These are phyloP conservation scores for Tuber melanosporum DNA, from an alignment of 495 filamentous ascomycete genomes.

Conservation along the genomic window DNA sequence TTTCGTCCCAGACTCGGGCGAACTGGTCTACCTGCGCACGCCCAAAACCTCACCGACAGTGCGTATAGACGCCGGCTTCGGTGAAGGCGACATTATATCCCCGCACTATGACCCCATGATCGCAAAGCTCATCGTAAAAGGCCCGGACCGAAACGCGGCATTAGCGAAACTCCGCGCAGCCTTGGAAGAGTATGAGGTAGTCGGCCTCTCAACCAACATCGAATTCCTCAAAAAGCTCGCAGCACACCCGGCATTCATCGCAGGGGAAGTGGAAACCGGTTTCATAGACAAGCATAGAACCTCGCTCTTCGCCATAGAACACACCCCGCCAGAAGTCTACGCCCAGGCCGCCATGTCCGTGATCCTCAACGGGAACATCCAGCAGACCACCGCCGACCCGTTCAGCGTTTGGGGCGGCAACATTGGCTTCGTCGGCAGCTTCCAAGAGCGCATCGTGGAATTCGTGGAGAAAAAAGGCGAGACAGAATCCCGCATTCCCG, in stretches of 20 bases:
- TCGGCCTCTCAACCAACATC: constrained; percentile 88
- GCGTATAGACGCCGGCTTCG: constrained; percentile 87
- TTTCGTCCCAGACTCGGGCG: constrained; percentile 93
- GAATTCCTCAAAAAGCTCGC: constrained; percentile 89
- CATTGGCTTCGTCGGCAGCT: constrained; percentile 52
- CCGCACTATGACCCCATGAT: constrained; percentile 99
- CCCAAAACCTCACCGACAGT: constrained; percentile 64
- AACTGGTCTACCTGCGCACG: constrained; percentile 70
- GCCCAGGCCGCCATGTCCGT: constrained; percentile 77
- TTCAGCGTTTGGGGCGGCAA: constrained; percentile 47
- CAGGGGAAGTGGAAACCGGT: constrained; percentile 87
- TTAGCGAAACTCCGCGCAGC: constrained; percentile 77
- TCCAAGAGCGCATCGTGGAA: constrained; percentile 52
- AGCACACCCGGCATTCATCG: constrained; percentile 69
- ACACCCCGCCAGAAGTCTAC: constrained; percentile 59
- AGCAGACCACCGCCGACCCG: constrained; percentile 19
- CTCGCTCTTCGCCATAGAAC: constrained; percentile 58
- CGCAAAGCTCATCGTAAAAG: constrained; percentile 91
- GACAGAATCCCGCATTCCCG: constrained; percentile 52
- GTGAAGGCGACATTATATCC: constrained; percentile 82
- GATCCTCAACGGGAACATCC: constrained; percentile 35
- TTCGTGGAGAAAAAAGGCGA: constrained; percentile 47
- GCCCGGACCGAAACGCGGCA: constrained; percentile 67
- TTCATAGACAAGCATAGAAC: constrained; percentile 83
- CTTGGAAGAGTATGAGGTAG: constrained; percentile 83